Evolutionary conservation across 2,329 filamentous ascomycete species (phyloP).

Genomic region (Calonectria pseudoturangicola): DNA sequence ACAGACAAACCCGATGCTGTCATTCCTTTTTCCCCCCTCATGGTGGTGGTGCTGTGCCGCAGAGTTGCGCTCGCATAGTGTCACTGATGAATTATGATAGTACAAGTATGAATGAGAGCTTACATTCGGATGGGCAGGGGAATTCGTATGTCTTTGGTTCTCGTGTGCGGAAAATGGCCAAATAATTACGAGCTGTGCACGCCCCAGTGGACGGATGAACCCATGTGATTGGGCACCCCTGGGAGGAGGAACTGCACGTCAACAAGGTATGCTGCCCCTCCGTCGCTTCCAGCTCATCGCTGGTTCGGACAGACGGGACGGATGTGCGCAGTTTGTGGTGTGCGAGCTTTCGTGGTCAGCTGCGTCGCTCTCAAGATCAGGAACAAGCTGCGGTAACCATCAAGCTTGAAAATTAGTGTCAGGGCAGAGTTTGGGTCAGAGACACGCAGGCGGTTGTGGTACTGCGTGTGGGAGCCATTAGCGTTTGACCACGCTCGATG

Average conservation of each 20-base stretch:
- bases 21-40: conserved; percentile 16
- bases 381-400: conserved; percentile 34
- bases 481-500: not conserved
- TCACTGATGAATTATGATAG: conserved; percentile 1
- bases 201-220: conserved; percentile 7
- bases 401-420: conserved; percentile 25
- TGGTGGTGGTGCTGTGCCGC: conserved; percentile 20
- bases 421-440: conserved; percentile 35
- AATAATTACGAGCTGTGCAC: conserved; percentile 17
- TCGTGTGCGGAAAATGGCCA: conserved; percentile 20
- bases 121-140: not conserved
- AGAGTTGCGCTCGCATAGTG: conserved; percentile 12
- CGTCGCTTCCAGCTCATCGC: conserved; percentile 1
- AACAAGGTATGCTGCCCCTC: not conserved
- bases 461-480: not conserved
- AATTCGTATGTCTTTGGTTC: not conserved
- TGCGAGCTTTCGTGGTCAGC: conserved; percentile 22
- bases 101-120: not conserved
- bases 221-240: not conserved
- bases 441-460: conserved; percentile 29
- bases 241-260: not conserved
- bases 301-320: conserved; percentile 13
- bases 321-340: conserved; percentile 20
- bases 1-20: conserved; percentile 2
- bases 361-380: conserved; percentile 11